A percentile compares a stretch with the other conserved stretches of the same genome.
Evolutionary conservation across 2,329 filamentous ascomycete genomes (phyloP).

Genomic region (Capronia americana): DNA sequence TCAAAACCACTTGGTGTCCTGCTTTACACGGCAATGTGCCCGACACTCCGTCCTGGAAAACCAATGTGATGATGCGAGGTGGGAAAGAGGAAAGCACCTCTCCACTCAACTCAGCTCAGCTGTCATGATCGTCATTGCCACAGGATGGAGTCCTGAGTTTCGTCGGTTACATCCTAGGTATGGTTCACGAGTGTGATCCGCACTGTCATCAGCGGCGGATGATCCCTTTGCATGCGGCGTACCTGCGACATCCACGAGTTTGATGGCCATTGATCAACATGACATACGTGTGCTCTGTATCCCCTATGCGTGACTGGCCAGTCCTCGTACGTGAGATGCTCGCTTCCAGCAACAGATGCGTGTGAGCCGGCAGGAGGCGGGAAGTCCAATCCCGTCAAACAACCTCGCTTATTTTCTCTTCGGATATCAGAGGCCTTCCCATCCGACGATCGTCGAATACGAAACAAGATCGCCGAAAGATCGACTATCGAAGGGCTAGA

Average conservation of each 20-base stretch:
- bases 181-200: neutral
- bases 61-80: neutral
- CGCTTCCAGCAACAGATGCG: neutral
- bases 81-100: neutral
- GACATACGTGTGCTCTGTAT: too few relatives aligned
- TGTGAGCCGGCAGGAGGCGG: neutral
- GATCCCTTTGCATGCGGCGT: neutral
- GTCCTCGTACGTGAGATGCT: neutral
- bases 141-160: neutral
- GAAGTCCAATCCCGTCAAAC: neutral
- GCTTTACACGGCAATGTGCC: neutral
- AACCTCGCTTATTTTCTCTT: neutral
- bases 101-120: neutral
- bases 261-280: neutral
- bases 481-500: neutral
- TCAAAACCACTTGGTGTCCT: neutral
- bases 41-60: neutral
- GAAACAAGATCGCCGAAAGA: neutral
- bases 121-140: neutral
- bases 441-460: constrained; percentile 3
- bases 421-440: neutral
- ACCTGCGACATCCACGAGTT: neutral
- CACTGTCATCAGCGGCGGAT: neutral
- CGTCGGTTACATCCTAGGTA: neutral
- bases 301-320: too few relatives aligned